A percentile compares a stretch with the other conserved stretches of the same genome.
Conservation (phyloP, 352 stramenopile genomes). For the Elongisporangium senticosum region DNA sequence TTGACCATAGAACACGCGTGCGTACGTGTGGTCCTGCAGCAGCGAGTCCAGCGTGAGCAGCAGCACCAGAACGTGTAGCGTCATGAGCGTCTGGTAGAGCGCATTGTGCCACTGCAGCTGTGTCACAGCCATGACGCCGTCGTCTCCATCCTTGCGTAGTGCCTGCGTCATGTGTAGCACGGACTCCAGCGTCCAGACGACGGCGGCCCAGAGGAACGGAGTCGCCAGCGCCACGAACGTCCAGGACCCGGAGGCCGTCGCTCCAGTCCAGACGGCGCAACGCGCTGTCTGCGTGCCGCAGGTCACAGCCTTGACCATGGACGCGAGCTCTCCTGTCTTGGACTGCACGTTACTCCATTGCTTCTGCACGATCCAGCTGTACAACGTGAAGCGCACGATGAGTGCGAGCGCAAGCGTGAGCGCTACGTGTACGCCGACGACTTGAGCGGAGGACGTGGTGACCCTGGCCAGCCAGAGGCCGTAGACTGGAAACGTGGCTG, state of each 20-base stretch:
- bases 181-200: slow-evolving; percentile 1
- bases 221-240: slow-evolving; percentile 36
- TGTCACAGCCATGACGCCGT: slow-evolving; percentile 3
- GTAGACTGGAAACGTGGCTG: slow-evolving; percentile 35
- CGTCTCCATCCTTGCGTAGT: slow-evolving; percentile 5
- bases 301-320: slow-evolving; percentile 17
- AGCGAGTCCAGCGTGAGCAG: slow-evolving; percentile 38
- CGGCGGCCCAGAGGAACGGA: slow-evolving; percentile 26
- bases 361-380: slow-evolving; percentile 25
- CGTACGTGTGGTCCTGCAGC: slow-evolving; percentile 33
- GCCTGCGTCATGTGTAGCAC: slow-evolving; percentile 5
- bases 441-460: slow-evolving; percentile 16
- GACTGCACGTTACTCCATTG: slow-evolving; percentile 30
- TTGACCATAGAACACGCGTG: slow-evolving; percentile 17
- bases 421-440: slow-evolving; percentile 25
- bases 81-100: slow-evolving; percentile 30
- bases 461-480: slow-evolving; percentile 18
- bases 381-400: slow-evolving; percentile 36
- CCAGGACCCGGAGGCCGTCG: slow-evolving; percentile 35
- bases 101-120: slow-evolving; percentile 30
- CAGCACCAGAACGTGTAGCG: slow-evolving; percentile 27
- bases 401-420: slow-evolving; percentile 14
- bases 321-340: slow-evolving; percentile 7
- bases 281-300: slow-evolving; percentile 7
- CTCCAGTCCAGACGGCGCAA: background rate